phyloP scores from a whole-genome alignment of 768 basidiomycete species.

The Tricholoma bakamatsutake region DNA sequence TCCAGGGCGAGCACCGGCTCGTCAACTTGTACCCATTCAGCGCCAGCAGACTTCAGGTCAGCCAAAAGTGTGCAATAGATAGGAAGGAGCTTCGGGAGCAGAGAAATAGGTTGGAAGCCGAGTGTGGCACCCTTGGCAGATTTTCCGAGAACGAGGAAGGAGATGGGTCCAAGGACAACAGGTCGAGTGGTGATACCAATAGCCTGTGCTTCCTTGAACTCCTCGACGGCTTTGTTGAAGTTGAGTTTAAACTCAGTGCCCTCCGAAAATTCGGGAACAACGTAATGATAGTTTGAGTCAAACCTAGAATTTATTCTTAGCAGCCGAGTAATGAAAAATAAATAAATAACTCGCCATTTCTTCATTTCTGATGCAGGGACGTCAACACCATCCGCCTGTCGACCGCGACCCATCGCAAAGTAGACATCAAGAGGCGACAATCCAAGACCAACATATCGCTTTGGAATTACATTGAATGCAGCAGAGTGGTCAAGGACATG shows the following conservation, averaged over 20 bases:
- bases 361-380: constrained; percentile 99
- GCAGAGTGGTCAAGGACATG: constrained; percentile 97
- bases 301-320: constrained; percentile 64
- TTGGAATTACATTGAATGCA: constrained; percentile 94
- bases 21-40: constrained; percentile 92
- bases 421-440: constrained; percentile 90
- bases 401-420: constrained; percentile 99
- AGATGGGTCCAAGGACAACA: constrained; percentile 91
- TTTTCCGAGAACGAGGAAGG: constrained; percentile 94
- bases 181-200: constrained; percentile 89
- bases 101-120: constrained; percentile 86
- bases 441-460: constrained; percentile 83
- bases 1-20: constrained; percentile 97
- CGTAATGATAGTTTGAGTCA: constrained; percentile 98
- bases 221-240: constrained; percentile 92
- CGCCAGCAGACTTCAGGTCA: constrained; percentile 91
- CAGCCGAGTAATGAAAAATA: neutral
- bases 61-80: constrained; percentile 87
- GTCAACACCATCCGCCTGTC: constrained; percentile 91
- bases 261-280: constrained; percentile 94
- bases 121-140: constrained; percentile 75
- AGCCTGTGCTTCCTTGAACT: constrained; percentile 92
- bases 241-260: constrained; percentile 90
- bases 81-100: constrained; percentile 85
- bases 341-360: constrained; percentile 72